A percentile compares a stretch with the other conserved stretches of the same genome.
Evolutionary conservation across 2,329 filamentous ascomycete species (phyloP).

Genomic region (Davidsoniella australis): DNA sequence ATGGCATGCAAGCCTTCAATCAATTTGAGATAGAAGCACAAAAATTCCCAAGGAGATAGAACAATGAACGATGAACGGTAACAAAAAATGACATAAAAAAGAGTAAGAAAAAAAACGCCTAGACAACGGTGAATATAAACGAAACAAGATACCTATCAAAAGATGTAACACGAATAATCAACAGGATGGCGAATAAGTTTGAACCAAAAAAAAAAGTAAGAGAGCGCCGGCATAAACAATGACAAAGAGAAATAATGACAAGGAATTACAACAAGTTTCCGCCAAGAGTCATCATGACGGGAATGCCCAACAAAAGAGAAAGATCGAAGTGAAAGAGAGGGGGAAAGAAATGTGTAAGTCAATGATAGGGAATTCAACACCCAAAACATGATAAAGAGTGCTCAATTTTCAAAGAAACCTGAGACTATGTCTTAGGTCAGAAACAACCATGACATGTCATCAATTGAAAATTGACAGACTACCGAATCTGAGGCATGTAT

Average conservation of each 20-base stretch:
- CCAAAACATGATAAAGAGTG: not conserved
- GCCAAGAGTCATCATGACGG: conserved; percentile 1
- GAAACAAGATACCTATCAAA: conserved; percentile 1
- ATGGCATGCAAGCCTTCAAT: not conserved
- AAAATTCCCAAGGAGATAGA: not conserved
- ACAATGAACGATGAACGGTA: not conserved
- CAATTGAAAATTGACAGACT: too few relatives aligned
- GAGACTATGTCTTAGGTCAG: not conserved
- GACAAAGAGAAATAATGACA: not conserved
- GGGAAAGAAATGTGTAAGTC: not conserved
- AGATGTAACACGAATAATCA: conserved; percentile 9
- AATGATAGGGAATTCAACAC: not conserved
- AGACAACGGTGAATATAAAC: conserved; percentile 12
- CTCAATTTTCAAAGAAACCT: not conserved
- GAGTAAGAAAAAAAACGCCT: conserved; percentile 11
- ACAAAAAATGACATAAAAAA: not conserved
- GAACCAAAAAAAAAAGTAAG: not conserved
- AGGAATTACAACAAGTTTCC: conserved; percentile 6
- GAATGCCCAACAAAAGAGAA: conserved; percentile 4
- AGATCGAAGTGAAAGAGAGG: not conserved
- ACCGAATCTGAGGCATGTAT: too few relatives aligned
- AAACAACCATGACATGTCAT: too few relatives aligned
- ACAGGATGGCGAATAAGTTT: not conserved
- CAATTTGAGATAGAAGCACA: not conserved
- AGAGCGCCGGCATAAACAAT: conserved; percentile 5